Evolutionary conservation across 768 basidiomycete species (phyloP), one percentile per base, ranked within the genome.

Genomic region (Vararia minispora): DNA sequence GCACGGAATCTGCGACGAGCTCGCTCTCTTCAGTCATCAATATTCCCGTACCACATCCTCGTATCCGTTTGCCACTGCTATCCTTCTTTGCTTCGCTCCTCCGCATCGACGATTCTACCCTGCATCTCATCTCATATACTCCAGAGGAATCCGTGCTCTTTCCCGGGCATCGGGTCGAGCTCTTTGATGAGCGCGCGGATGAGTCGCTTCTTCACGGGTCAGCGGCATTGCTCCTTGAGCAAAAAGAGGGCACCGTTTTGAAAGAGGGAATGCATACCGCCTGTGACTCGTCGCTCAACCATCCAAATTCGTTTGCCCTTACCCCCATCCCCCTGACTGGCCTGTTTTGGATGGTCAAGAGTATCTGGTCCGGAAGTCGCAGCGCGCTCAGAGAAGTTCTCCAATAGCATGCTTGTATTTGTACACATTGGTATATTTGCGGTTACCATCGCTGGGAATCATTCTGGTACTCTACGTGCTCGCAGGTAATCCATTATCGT

Each of bases 11-110:
- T n/a, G 22, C 17, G 7, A 18, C 27, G 14, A 37, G 27, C 17
- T 12, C 38, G 6, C 13, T n/a, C 21, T 12, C 20, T 11, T 22
- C 29, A 20, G n/a, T n/a, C n/a, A n/a, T n/a, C n/a, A 20, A 22
- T 14, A 16, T 31, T 4, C 16, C 37, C 4, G 28, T 31, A 21
- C 57, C 56, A 1, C 57, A 62, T 30, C 55, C 58, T 11, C 57
- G 52, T 25, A 52, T 60, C 23, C 57, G 52, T 24, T 48, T 65
- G 12, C 62, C 63, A 8, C 43, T 67, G 8, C 48, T 67, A 3
- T 62, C 62, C 0, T 57, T 63, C 43, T 53, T 65, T 37, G 34
- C 59, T 6, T 55, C 56, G 7, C 37, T 64, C n/a, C 51, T 66
- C 26, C 46, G 55, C 18, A 39, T 64, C 20, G 65, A 67, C 41